A percentile compares a stretch with the other conserved stretches of the same genome.
Conservation (phyloP, 495 filamentous ascomycete genomes). For the Neurospora sp. region DNA sequence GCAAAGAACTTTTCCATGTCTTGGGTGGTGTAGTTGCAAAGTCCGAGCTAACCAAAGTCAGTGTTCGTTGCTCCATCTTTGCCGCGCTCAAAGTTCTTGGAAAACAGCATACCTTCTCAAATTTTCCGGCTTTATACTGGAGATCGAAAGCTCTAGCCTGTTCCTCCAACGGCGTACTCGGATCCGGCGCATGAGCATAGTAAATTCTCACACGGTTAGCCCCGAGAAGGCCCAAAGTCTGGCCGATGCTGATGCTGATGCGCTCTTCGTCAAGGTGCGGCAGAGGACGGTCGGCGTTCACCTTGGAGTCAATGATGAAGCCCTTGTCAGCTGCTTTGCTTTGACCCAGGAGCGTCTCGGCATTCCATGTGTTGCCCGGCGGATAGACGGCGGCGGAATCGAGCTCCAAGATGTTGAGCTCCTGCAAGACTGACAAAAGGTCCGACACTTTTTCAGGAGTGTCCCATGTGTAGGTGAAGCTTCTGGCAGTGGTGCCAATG, state of each 20-base stretch:
- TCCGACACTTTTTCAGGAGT: conserved; percentile 8
- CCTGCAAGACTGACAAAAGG: not conserved
- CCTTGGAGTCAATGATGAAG: conserved; percentile 21
- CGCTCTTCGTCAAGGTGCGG: conserved; percentile 3
- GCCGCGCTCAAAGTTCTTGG: not conserved
- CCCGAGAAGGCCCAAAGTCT: conserved; percentile 10
- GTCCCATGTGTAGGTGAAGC: conserved; percentile 2
- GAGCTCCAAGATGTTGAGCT: conserved; percentile 1
- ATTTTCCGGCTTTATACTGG: conserved; percentile 26
- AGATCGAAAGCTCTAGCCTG: conserved; percentile 30
- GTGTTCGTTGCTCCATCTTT: not conserved
- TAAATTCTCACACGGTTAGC: conserved; percentile 15
- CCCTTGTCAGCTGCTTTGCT: conserved; percentile 11
- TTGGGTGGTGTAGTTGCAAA: conserved; percentile 34
- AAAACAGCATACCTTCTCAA: conserved; percentile 12
- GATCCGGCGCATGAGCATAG: conserved; percentile 34
- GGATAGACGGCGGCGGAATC: conserved; percentile 6
- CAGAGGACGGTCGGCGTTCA: not conserved
- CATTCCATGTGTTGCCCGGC: conserved; percentile 2
- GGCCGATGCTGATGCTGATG: conserved; percentile 10
- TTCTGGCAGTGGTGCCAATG: conserved; percentile 2
- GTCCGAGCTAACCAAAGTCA: conserved; percentile 23
- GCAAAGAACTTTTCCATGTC: conserved; percentile 32
- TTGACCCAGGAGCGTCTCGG: conserved; percentile 17
- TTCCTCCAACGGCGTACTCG: conserved; percentile 30